A percentile compares a stretch with the other conserved stretches of the same genome.
phyloP scores from a whole-genome alignment of 2,329 filamentous ascomycete genomes.

The Diaporthe citriasiana region DNA sequence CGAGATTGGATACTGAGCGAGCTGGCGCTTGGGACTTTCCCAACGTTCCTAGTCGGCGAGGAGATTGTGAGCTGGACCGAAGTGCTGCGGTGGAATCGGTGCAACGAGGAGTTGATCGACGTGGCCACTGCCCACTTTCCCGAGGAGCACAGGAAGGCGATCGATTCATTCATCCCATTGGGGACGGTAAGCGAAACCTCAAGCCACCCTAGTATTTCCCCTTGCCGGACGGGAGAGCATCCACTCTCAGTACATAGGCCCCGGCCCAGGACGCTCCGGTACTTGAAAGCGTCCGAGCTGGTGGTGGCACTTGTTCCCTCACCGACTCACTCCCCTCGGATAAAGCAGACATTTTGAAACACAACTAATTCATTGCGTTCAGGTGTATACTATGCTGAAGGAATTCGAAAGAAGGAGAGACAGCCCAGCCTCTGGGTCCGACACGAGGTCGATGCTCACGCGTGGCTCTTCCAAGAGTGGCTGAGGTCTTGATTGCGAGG shows the following conservation, averaged over 20 bases:
- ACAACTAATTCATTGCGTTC: background rate
- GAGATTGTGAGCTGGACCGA: constrained; percentile 55
- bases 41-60: constrained; percentile 52
- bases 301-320: background rate
- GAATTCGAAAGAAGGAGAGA: constrained; percentile 31
- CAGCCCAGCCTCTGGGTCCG: background rate
- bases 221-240: background rate
- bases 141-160: background rate
- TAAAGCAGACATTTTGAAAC: background rate
- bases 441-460: constrained; percentile 17
- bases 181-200: constrained; percentile 6
- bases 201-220: background rate
- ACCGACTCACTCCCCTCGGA: background rate
- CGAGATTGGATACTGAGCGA: constrained; percentile 56
- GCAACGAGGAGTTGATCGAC: constrained; percentile 53
- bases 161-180: constrained; percentile 11
- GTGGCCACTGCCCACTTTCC: constrained; percentile 21
- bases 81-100: constrained; percentile 52
- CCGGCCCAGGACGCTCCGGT: too few relatives aligned
- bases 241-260: background rate
- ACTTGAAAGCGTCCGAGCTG: background rate
- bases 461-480: constrained; percentile 15
- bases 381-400: constrained; percentile 37
- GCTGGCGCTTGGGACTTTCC: constrained; percentile 52
- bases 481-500: constrained; percentile 1